Evolutionary conservation across 495 filamentous ascomycete species (phyloP), one percentile per base, ranked within the genome.

Genomic region (Podospora pseudopauciseta): DNA sequence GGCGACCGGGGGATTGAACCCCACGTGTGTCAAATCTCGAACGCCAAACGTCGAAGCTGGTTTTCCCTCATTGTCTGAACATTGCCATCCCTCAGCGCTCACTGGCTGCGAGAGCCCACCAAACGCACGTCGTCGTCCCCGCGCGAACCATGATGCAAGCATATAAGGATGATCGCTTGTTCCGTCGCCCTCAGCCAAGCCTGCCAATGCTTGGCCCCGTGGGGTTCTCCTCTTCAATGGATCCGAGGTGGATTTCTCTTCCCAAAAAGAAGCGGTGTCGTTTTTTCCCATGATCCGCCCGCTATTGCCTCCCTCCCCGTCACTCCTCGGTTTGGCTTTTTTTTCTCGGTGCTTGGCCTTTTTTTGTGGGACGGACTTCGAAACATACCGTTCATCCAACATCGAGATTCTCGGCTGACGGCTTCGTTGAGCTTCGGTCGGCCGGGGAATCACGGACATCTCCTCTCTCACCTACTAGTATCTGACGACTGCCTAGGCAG

Each of bases 141-240:
- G 19, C 55, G 11, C 13, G n/a, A 30, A 5, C 13, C 60, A 62
- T 34, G 15, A 18, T 13, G 18, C 27, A 63, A 39, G 16, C n/a
- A 34, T 63, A 63, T 63, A 63, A 63, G 39, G 32, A 44, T 63
- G 28, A 63, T 49, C 61, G 30, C 30, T 63, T 32, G 26, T 19
- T 44, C 61, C n/a, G 2, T 63, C 30, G 4, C 32, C 23, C 16
- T 13, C 15, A 19, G 61, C 61, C 61, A 63, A 63, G 61, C 34
- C 28, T 49, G 61, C 61, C 61, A 63, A 63, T 63, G 61, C 61
- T 63, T 63, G 61, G 61, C 61, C 55, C 18, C 61, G 30, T 49
- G 61, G 28, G 61, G n/a, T 49, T 63, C 26, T 61, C 16, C 16
- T 61, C 30, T 28, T 28, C 27, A 28, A 26, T 61, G 26, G 56